Percentiles rank a stretch among this genome's conserved stretches.
These are phyloP conservation scores for Botrytis paeoniae DNA, from an alignment of 2,329 filamentous ascomycete species.

Conservation along the genomic window DNA sequence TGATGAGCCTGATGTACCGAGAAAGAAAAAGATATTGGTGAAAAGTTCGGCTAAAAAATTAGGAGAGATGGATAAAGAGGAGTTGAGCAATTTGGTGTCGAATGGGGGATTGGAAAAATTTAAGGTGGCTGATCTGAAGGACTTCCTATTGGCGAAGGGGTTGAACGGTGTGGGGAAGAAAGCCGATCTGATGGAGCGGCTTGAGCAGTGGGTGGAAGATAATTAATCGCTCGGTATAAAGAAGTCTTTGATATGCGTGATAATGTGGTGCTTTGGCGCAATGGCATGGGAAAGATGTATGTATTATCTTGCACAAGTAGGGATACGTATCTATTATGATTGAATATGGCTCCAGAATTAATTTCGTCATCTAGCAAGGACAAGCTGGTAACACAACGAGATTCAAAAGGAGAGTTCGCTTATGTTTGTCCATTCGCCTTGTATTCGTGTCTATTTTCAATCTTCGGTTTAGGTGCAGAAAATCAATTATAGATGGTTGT, in stretches of 20 bases:
- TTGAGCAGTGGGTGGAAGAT: slow-evolving; percentile 13
- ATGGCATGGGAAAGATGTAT: neutral
- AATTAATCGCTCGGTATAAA: neutral
- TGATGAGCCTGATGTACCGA: neutral
- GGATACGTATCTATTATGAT: neutral
- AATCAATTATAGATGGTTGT: neutral
- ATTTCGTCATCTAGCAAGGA: neutral
- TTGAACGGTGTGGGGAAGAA: slow-evolving; percentile 10
- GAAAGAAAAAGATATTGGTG: neutral
- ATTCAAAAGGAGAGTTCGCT: neutral
- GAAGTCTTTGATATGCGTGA: neutral
- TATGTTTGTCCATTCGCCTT: neutral
- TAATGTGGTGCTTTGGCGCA: neutral
- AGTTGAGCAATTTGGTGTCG: slow-evolving; percentile 6
- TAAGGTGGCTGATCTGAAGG: slow-evolving; percentile 18
- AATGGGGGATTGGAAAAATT: slow-evolving; percentile 17
- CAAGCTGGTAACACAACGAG: neutral
- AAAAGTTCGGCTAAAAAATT: slow-evolving; percentile 15
- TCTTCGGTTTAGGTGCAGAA: neutral
- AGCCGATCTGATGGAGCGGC: slow-evolving; percentile 8
- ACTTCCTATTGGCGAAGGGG: slow-evolving; percentile 5
- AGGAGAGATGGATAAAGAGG: slow-evolving; percentile 10
- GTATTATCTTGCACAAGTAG: neutral
- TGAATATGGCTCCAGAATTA: neutral
- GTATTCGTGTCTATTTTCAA: neutral